Evolutionary conservation across 148 eudicot species (phyloP).

Genomic region (Chenopodium quinoa): DNA sequence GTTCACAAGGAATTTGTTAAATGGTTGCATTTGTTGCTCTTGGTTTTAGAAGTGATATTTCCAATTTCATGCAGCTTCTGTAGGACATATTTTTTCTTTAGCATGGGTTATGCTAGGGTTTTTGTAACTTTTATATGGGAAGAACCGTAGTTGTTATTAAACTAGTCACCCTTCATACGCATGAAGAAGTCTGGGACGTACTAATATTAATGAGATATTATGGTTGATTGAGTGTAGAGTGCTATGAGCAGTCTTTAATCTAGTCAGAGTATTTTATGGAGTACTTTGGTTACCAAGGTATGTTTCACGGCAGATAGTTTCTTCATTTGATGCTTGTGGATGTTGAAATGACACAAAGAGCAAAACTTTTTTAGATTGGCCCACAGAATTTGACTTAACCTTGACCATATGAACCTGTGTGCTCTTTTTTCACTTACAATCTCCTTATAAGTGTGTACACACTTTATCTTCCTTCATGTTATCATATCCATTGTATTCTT

Average conservation of each 20-base stretch:
- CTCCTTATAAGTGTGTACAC: too few species aligned
- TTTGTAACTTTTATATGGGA: background rate
- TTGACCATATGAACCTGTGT: too few species aligned
- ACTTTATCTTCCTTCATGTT: too few species aligned
- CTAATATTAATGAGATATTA: background rate
- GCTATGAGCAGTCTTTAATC: background rate
- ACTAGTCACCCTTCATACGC: background rate
- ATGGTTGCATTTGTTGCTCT: background rate
- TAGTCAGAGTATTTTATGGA: background rate
- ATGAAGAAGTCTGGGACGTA: background rate
- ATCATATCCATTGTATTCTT: too few species aligned
- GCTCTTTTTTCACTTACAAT: too few species aligned
- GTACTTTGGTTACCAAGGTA: background rate
- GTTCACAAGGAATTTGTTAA: background rate
- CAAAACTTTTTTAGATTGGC: background rate
- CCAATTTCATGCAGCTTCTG: too few species aligned
- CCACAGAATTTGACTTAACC: background rate
- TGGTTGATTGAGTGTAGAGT: background rate
- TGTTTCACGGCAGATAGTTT: background rate
- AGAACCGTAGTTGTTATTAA: background rate
- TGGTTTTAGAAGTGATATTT: too few species aligned
- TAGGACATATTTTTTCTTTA: too few species aligned
- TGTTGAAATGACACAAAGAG: background rate
- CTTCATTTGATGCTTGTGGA: background rate
- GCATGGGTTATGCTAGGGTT: too few species aligned